phyloP scores from a whole-genome alignment of 169 alveolate species.

The Plasmodium gaboni region DNA sequence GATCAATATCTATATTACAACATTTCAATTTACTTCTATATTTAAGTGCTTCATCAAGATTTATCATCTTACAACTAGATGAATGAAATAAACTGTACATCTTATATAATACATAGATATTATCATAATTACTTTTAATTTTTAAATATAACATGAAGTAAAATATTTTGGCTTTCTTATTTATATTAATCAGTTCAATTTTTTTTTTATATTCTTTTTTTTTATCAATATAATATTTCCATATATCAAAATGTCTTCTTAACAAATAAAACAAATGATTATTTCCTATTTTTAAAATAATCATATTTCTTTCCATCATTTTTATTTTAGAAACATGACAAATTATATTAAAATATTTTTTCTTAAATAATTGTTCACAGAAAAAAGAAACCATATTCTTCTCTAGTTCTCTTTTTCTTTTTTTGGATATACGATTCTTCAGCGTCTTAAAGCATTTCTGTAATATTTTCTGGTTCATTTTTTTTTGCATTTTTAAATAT shows the following conservation, averaged over 20 bases:
- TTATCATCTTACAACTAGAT: not conserved
- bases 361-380: slow-evolving; percentile 4
- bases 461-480: slow-evolving; percentile 6
- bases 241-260: slow-evolving; percentile 5
- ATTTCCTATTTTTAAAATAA: not conserved
- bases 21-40: not conserved
- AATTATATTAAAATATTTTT: slow-evolving; percentile 13
- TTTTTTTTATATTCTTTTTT: slow-evolving; percentile 19
- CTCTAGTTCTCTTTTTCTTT: slow-evolving; percentile 20
- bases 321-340: not conserved
- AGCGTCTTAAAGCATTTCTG: slow-evolving; percentile 5
- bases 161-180: slow-evolving; percentile 30
- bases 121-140: slow-evolving; percentile 8
- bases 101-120: slow-evolving; percentile 10
- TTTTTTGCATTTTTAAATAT: not conserved
- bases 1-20: not conserved
- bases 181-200: slow-evolving; percentile 6
- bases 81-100: slow-evolving; percentile 4
- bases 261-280: not conserved
- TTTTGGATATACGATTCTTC: slow-evolving; percentile 8
- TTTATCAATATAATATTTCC: slow-evolving; percentile 14
- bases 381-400: slow-evolving; percentile 4
- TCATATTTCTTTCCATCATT: not conserved
- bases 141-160: slow-evolving; percentile 7
- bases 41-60: slow-evolving; percentile 2